Evolutionary conservation across 2,329 filamentous ascomycete genomes (phyloP).

Genomic region (Alternaria triticimaculans): DNA sequence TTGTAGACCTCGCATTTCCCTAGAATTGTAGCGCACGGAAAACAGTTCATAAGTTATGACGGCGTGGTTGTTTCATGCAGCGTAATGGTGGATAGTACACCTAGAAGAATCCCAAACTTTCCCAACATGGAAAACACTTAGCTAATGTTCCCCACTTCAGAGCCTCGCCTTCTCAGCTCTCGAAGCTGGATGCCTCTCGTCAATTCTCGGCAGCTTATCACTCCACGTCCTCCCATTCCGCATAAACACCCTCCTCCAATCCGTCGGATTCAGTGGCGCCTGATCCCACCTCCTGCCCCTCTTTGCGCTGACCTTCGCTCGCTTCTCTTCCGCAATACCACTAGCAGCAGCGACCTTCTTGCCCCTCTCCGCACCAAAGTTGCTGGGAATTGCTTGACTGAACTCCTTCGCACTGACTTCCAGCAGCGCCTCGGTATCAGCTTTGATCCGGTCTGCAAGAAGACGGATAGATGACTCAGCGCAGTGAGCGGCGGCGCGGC

Average conservation of each 20-base stretch:
- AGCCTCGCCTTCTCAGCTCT: neutral
- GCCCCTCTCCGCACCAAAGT: slow-evolving; percentile 22
- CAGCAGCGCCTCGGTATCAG: slow-evolving; percentile 19
- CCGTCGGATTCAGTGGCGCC: slow-evolving; percentile 20
- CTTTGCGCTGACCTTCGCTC: slow-evolving; percentile 8
- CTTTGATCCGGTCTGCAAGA: slow-evolving; percentile 24
- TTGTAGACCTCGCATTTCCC: too few species aligned
- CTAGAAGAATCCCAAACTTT: too few species aligned
- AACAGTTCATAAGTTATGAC: too few species aligned
- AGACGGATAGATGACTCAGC: slow-evolving; percentile 15
- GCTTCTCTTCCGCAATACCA: slow-evolving; percentile 16
- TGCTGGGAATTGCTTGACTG: slow-evolving; percentile 22
- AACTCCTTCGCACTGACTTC: slow-evolving; percentile 28
- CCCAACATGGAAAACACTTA: too few species aligned
- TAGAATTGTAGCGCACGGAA: too few species aligned
- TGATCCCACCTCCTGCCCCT: slow-evolving; percentile 14
- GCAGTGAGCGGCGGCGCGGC: slow-evolving; percentile 13
- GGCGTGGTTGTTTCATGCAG: too few species aligned
- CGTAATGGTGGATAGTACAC: too few species aligned
- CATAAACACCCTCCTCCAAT: slow-evolving; percentile 25
- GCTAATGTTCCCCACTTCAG: too few species aligned
- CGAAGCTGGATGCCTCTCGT: slow-evolving; percentile 10
- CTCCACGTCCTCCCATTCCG: slow-evolving; percentile 20
- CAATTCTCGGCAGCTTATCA: slow-evolving; percentile 15
- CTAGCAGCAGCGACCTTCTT: slow-evolving; percentile 19